Evolutionary conservation across 1,284 basidiomycete species (phyloP).

Genomic region (Ceratobasidium sp.): DNA sequence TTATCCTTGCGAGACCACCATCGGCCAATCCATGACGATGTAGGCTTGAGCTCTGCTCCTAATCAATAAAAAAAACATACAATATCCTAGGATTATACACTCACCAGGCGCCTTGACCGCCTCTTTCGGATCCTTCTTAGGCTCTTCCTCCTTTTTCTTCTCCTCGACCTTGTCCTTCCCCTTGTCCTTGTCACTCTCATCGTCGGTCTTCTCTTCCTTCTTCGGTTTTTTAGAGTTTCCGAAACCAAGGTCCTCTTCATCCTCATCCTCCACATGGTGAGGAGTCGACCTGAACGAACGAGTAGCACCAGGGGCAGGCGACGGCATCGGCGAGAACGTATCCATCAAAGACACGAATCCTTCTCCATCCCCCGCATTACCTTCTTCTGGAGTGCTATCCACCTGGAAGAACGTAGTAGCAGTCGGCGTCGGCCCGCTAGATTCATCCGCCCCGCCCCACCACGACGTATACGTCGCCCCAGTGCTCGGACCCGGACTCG

Average conservation of each 20-base stretch:
- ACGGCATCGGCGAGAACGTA: slow-evolving; percentile 64
- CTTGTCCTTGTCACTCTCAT: slow-evolving; percentile 53
- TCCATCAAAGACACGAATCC: slow-evolving; percentile 93
- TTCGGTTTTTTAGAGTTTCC: slow-evolving; percentile 76
- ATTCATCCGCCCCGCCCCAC: slow-evolving; percentile 73
- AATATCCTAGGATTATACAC: neutral
- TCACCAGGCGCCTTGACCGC: slow-evolving; percentile 50
- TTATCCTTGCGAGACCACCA: slow-evolving; percentile 75
- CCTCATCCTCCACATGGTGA: slow-evolving; percentile 63
- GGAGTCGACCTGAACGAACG: slow-evolving; percentile 42
- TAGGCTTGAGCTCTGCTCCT: slow-evolving; percentile 49
- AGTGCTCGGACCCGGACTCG: slow-evolving; percentile 1
- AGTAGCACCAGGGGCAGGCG: slow-evolving; percentile 58
- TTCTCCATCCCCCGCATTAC: slow-evolving; percentile 62
- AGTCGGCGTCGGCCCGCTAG: slow-evolving; percentile 73
- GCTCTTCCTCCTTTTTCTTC: slow-evolving; percentile 53
- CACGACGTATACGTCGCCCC: slow-evolving; percentile 58
- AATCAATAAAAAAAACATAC: neutral
- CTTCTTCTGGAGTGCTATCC: slow-evolving; percentile 59
- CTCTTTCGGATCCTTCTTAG: slow-evolving; percentile 49
- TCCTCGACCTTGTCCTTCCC: slow-evolving; percentile 52
- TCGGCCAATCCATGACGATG: slow-evolving; percentile 83
- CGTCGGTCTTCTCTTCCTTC: slow-evolving; percentile 55
- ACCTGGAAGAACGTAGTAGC: slow-evolving; percentile 72
- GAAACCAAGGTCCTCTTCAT: slow-evolving; percentile 92